Conservation (phyloP, 2,329 filamentous ascomycete species). For the Dactylonectria macrodidyma region DNA sequence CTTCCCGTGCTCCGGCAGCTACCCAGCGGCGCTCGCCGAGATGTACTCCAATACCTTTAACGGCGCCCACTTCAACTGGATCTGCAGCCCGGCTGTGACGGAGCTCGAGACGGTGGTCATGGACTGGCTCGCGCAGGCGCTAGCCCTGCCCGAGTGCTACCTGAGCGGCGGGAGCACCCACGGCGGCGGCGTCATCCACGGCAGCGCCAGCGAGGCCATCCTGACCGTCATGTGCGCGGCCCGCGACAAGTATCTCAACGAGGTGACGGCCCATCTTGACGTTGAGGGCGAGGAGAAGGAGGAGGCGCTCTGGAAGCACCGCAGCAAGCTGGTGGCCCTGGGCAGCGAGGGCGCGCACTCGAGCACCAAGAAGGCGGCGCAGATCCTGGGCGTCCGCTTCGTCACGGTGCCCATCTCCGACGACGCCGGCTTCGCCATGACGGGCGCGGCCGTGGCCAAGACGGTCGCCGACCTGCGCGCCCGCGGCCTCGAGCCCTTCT, state of each 20-base stretch:
- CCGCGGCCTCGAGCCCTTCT: conserved; percentile 86
- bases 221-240: conserved; percentile 91
- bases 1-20: conserved; percentile 87
- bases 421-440: conserved; percentile 79
- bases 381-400: conserved; percentile 89
- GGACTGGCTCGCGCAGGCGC: conserved; percentile 88
- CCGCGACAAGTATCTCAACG: conserved; percentile 81
- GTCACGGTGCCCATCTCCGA: conserved; percentile 75
- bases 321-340: conserved; percentile 78
- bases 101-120: conserved; percentile 94
- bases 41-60: conserved; percentile 93
- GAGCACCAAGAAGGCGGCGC: conserved; percentile 88
- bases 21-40: conserved; percentile 89
- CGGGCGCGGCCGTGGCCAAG: conserved; percentile 71
- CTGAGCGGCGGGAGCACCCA: conserved; percentile 77
- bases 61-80: conserved; percentile 96
- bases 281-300: conserved; percentile 76
- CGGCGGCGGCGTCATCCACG: conserved; percentile 95
- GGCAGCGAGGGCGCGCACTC: conserved; percentile 86
- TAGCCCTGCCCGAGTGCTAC: conserved; percentile 82
- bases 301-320: conserved; percentile 72
- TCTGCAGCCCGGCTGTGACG: conserved; percentile 92
- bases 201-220: conserved; percentile 89
- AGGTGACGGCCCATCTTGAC: conserved; percentile 66
- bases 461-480: conserved; percentile 76